phyloP scores from a whole-genome alignment of 2,329 filamentous ascomycete genomes.

The Aspergillus pseudonomiae region DNA sequence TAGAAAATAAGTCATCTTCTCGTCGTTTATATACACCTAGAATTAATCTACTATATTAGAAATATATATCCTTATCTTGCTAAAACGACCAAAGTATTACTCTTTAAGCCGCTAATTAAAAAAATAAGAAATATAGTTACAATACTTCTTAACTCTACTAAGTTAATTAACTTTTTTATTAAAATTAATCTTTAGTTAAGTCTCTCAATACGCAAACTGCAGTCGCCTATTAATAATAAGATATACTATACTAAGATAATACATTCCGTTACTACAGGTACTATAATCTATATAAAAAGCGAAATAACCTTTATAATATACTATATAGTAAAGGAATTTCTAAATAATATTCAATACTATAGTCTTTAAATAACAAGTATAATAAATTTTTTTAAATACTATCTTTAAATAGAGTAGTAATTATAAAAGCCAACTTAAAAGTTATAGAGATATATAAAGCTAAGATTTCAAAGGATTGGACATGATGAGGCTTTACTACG shows the following conservation, averaged over 20 bases:
- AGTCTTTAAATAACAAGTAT: not conserved
- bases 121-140: not conserved
- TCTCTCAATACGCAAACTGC: not conserved
- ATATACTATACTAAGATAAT: not conserved
- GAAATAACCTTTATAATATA: not conserved
- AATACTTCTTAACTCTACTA: not conserved
- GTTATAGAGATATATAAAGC: not conserved
- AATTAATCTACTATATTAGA: not conserved
- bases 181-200: not conserved
- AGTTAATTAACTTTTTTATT: not conserved
- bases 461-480: not conserved
- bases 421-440: not conserved
- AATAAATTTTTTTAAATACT: not conserved
- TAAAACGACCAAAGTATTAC: not conserved
- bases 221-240: not conserved
- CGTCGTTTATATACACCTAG: not conserved
- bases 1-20: not conserved
- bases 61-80: not conserved
- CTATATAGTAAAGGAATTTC: not conserved
- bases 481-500: not conserved
- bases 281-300: not conserved
- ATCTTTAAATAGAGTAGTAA: not conserved
- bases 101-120: not conserved
- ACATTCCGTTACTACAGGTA: not conserved
- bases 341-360: not conserved